Percentiles rank a stretch among this genome's conserved stretches.
Evolutionary conservation across 2,329 filamentous ascomycete species (phyloP).

Genomic region (Curvularia verruculosa): DNA sequence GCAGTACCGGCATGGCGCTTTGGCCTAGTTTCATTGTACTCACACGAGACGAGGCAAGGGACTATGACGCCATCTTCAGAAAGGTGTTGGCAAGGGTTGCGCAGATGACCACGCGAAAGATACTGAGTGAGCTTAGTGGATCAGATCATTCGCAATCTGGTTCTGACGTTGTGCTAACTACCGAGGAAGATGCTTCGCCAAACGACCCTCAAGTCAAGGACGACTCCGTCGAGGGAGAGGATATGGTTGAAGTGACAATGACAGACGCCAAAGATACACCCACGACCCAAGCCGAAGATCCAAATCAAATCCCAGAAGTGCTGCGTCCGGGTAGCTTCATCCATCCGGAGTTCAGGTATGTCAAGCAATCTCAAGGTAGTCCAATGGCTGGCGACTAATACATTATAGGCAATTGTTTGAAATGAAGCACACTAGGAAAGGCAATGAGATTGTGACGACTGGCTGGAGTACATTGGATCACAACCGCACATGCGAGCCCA

Average conservation of each 20-base stretch:
- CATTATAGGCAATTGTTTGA: slow-evolving; percentile 66
- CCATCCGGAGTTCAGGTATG: slow-evolving; percentile 61
- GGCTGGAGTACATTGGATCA: slow-evolving; percentile 71
- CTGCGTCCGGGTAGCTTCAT: slow-evolving; percentile 64
- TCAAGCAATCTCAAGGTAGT: not conserved
- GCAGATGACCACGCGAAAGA: slow-evolving; percentile 74
- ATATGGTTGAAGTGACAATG: slow-evolving; percentile 91
- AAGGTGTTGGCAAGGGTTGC: slow-evolving; percentile 80
- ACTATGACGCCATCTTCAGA: slow-evolving; percentile 74
- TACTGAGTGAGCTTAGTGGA: slow-evolving; percentile 61
- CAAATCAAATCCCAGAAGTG: slow-evolving; percentile 49
- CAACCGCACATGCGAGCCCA: slow-evolving; percentile 62
- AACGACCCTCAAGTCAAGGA: slow-evolving; percentile 75
- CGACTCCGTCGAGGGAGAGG: slow-evolving; percentile 83
- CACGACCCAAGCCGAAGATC: slow-evolving; percentile 22
- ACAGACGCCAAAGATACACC: slow-evolving; percentile 61
- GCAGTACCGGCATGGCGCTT: slow-evolving; percentile 44
- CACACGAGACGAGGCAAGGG: slow-evolving; percentile 71
- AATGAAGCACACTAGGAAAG: slow-evolving; percentile 66
- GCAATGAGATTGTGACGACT: slow-evolving; percentile 67
- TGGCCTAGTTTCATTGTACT: slow-evolving; percentile 75
- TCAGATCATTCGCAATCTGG: slow-evolving; percentile 59
- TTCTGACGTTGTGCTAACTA: slow-evolving; percentile 72
- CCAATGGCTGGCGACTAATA: not conserved
- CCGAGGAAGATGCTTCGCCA: slow-evolving; percentile 66